Evolutionary conservation across 805 yeast genomes (phyloP).

Genomic region (Vanderwaltozyma tropicalis): DNA sequence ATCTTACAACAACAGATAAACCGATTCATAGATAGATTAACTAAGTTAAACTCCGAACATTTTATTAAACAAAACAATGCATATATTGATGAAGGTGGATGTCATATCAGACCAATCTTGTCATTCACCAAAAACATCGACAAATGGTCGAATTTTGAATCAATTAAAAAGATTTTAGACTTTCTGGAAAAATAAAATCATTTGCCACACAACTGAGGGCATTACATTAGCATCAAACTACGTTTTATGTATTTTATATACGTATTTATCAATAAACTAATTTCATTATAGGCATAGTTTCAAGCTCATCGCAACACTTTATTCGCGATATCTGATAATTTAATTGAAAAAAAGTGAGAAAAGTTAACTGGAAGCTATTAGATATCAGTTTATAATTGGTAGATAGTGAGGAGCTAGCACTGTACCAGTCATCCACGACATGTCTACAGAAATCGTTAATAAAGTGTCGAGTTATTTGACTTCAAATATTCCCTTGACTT

Average conservation of each 20-base stretch:
- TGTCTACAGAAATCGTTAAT: conserved; percentile 46
- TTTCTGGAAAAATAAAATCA: conserved; percentile 3
- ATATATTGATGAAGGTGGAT: conserved; percentile 7
- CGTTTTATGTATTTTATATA: not conserved
- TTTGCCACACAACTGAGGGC: too few species aligned
- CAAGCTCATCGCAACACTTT: too few species aligned
- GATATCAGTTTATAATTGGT: too few species aligned
- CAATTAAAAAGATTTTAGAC: conserved; percentile 3
- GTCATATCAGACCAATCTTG: conserved; percentile 12
- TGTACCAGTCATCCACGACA: too few species aligned
- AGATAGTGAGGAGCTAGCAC: too few species aligned
- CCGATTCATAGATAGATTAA: conserved; percentile 6
- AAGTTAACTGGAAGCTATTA: too few species aligned
- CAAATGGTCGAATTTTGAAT: conserved; percentile 4
- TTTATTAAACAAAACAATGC: conserved; percentile 4
- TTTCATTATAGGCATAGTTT: too few species aligned
- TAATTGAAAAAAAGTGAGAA: too few species aligned
- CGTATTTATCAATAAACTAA: too few species aligned
- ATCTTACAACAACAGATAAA: conserved; percentile 14
- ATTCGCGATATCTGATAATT: too few species aligned
- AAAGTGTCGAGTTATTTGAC: conserved; percentile 34
- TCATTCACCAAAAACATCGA: conserved; percentile 1
- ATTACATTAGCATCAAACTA: too few species aligned
- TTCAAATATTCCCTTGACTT: conserved; percentile 39
- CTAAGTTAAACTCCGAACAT: not conserved